Evolutionary conservation across 805 yeast species (phyloP), one percentile per base, ranked within the genome.

Genomic region (Kuraishia floccosa): DNA sequence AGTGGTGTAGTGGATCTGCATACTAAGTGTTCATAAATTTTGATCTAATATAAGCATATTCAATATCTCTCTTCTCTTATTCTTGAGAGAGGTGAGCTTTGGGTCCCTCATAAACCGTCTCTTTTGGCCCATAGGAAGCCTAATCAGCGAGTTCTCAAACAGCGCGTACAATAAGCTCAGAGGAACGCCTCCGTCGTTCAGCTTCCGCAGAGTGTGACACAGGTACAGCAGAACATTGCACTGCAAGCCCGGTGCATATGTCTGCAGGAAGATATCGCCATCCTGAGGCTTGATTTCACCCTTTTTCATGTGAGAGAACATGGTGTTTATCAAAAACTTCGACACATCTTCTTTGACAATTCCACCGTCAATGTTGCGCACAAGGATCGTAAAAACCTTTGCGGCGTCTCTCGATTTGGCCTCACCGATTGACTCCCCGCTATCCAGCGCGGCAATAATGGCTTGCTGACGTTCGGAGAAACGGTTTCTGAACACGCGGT

Each of bases 221-320:
- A 64, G 24, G 33, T 58, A 64, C 19, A 63, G 51, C 39, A 63
- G 39, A 7, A 60, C 56, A 33, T 63, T 63, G 17, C 61, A 61
- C 49, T 6, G 67, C 65, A 6, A 63, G 36, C 4, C 42, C 47
- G 27, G 63, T 70, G 23, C 63, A 35, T 5, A 63, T 52, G 41
- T 22, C 55, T 48, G 27, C 45, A 51, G 11, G 39, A 30, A 17
- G 52, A 48, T 13, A 48, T 40, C 27, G 43, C 39, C 17, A 43
- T 41, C 22, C 36, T 39, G 12, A 38, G 41, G 19, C 33, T 36
- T 30, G 26, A 13, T n/a, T 16, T 30, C 9, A 24, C 12, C n/a
- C 17, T 12, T 22, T 32, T 19, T 25, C 21, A 15, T 16, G 27
- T 46, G 35, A 18, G 50, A 30, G 28, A 38, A 44, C 6, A n/a